Base-by-base conservation (phyloP, 1,284 basidiomycete species). In the Salmacisia buchloeana region DNA sequence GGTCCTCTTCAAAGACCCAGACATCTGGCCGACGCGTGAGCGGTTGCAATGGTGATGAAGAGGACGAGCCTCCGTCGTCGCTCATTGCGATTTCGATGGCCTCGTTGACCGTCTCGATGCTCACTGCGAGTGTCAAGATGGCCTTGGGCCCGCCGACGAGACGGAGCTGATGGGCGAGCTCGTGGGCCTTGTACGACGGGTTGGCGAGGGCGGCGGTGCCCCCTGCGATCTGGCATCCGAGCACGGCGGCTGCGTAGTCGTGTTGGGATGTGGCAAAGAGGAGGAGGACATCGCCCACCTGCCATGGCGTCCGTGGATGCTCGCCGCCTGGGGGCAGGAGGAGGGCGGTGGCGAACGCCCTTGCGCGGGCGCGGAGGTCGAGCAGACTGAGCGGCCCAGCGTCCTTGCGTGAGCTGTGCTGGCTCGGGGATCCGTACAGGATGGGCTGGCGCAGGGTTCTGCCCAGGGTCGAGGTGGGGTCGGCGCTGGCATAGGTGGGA, bases 201-300 rank as follows among this genome's bases (percentile, higher is more conserved):
- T 78, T 79, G 66, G 72, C 69, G 13, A 79, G 69, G 27, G 74
- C 75, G 2, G 71, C 68, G 27, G 72, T 66, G 29, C 69, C 74
- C 27, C 75, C 75, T 18, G 70, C 71, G 38, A 77, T 66, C 66
- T 76, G 73, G 43, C 71, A 62, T 45, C 72, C 77, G 10, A 79
- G 66, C 3, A 69, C 72, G 15, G 63, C 69, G 9, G 70, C 61
- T 3, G 72, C 59, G 52, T 77, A 79, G 58, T 79, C 77, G 61
- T 79, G 74, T 62, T 76, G 73, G 62, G 75, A 76, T 41, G 69
- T 56, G 5, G 72, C 65, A 41, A 69, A 74, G 63, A 78, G 64
- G 29, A 64, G 66, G 25, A 74, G 63, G 10, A 78, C 73, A 54
- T 78, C 71, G 29, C 70, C 72, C 45, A 66, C 68, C 25, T 66